Base-by-base conservation (phyloP, 805 yeast species). In the Kluyveromyces lactis region DNA sequence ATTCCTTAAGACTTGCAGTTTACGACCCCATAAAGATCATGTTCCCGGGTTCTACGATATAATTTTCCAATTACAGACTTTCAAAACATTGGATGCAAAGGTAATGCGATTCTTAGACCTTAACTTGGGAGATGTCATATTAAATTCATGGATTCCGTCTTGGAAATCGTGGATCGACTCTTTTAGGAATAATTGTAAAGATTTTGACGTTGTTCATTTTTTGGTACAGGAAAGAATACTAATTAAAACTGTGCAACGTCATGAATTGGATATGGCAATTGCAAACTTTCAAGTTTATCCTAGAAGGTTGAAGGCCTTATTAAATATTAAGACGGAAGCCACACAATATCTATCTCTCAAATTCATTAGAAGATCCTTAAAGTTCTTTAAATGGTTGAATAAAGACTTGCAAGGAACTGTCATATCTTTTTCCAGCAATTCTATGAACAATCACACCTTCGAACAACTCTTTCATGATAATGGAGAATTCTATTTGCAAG, bases 241-340 rank as follows among this genome's bases (percentile, higher is more conserved):
- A 10, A 18, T 37, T n/a, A 33, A 34, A 4, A 26, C 38, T 18
- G 19, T 34, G 4, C 38, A 43, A 29, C 55, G 51, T 36, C 31
- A 52, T 4, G 27, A 30, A 2, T 21, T 52, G 34, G 58, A 55
- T 36, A 50, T 48, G n/a, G 38, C 42, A 31, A 53, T 55, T 31
- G 47, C 48, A 23, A 46, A 49, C 10, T 32, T 37, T 10, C 33
- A 27, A 9, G 32, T 16, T 29, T 27, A 26, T 16, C 29, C 18
- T 4, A 19, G 4, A 15, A 40, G 32, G 12, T 40, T 38, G 39
- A 21, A 40, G 11, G 41, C 29, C 11, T 13, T 30, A 5, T 26
- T 29, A 13, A 30, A 43, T 8, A 29, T 17, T 5, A 36, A 36
- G 11, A 17, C 26, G n/a, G 33, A 30, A 4, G 21, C 42, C 10